A percentile compares a stretch with the other conserved stretches of the same genome.
Conservation (phyloP, 2,329 filamentous ascomycete genomes). For the Monilinia polystroma region DNA sequence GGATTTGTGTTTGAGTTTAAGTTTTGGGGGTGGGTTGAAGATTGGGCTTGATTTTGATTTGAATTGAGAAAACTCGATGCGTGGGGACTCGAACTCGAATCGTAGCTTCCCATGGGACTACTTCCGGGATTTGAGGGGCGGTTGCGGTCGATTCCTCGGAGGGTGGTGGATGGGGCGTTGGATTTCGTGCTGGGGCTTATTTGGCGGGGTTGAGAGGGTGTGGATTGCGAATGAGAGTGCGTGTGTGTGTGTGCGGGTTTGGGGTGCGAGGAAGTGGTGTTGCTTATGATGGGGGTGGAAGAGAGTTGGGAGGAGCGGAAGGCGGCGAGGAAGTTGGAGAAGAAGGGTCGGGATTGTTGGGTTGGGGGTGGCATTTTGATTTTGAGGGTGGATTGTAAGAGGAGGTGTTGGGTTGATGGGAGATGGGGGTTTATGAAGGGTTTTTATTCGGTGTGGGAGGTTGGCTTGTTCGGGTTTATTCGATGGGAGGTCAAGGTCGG, state of each 20-base stretch:
- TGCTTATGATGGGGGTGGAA: constrained; percentile 31
- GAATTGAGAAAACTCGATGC: constrained; percentile 3
- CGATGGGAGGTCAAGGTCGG: background rate
- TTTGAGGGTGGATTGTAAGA: background rate
- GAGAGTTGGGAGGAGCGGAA: constrained; percentile 36
- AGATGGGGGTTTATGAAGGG: background rate
- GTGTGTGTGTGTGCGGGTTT: constrained; percentile 35
- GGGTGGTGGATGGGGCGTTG: constrained; percentile 33
- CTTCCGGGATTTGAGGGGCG: background rate
- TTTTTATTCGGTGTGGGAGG: background rate
- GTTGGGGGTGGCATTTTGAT: constrained; percentile 32
- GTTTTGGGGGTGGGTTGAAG: background rate
- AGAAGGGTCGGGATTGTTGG: constrained; percentile 38
- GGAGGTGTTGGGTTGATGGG: background rate
- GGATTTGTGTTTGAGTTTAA: background rate
- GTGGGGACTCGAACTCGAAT: constrained; percentile 9
- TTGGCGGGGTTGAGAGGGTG: constrained; percentile 21
- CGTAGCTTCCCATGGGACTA: constrained; percentile 25
- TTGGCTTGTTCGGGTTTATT: background rate
- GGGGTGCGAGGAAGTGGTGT: constrained; percentile 20
- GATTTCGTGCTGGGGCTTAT: constrained; percentile 21
- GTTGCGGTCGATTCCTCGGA: constrained; percentile 18
- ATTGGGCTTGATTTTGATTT: constrained; percentile 5
- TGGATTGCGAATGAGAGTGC: constrained; percentile 28
- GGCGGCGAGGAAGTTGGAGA: constrained; percentile 40